Percentiles rank a stretch among this genome's conserved stretches.
Evolutionary conservation across 306 rosid genomes (phyloP).

Genomic region (Prunus davidiana): DNA sequence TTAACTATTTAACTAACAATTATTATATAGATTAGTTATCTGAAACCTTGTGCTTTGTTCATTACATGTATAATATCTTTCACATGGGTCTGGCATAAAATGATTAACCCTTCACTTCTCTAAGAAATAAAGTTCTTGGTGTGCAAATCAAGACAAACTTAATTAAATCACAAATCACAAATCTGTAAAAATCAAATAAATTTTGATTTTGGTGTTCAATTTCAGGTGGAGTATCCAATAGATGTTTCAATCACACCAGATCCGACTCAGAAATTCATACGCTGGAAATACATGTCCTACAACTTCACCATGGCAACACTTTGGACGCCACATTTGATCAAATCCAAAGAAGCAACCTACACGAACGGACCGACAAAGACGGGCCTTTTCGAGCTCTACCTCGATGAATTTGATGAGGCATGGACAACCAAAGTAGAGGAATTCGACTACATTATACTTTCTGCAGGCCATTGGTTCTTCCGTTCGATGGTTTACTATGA

Average conservation of each 20-base stretch:
- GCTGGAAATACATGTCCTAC: slow-evolving; percentile 71
- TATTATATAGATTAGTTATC: slow-evolving; percentile 10
- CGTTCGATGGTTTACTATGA: slow-evolving; percentile 56
- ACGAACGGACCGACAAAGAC: slow-evolving; percentile 46
- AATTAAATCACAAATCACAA: neutral
- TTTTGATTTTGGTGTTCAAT: neutral
- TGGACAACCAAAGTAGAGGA: slow-evolving; percentile 59
- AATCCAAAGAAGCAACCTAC: slow-evolving; percentile 35
- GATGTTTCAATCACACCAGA: slow-evolving; percentile 57
- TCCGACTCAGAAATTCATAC: slow-evolving; percentile 37
- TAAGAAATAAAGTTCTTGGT: neutral
- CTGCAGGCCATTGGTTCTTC: slow-evolving; percentile 82
- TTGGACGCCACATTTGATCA: slow-evolving; percentile 85
- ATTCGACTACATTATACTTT: slow-evolving; percentile 61
- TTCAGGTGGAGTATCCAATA: slow-evolving; percentile 79
- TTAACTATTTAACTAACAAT: neutral
- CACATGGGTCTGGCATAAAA: neutral
- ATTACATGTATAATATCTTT: neutral
- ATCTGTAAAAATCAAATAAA: neutral
- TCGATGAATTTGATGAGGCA: slow-evolving; percentile 68
- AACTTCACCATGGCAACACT: slow-evolving; percentile 74
- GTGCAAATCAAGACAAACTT: neutral
- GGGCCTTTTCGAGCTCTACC: slow-evolving; percentile 56
- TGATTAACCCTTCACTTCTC: neutral
- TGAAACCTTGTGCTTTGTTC: neutral